Evolutionary conservation across 108 stramenopile genomes (phyloP).

Genomic region (Epithemia pelagica): DNA sequence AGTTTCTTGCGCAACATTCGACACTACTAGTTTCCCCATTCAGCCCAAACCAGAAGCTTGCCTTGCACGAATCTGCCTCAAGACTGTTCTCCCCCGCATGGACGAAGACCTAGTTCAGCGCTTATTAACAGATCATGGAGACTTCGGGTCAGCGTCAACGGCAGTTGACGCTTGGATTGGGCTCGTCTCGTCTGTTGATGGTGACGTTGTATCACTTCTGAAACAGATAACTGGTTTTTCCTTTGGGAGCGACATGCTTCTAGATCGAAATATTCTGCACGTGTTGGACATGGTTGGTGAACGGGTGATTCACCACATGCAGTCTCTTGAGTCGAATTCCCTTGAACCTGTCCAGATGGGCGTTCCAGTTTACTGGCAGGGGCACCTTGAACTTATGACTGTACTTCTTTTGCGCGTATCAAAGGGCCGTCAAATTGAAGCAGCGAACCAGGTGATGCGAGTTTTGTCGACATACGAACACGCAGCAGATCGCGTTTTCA

Average conservation of each 20-base stretch:
- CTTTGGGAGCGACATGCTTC: constrained; percentile 36
- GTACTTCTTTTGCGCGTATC: constrained; percentile 15
- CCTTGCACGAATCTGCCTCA: not conserved
- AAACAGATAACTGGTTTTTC: constrained; percentile 36
- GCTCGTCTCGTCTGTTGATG: constrained; percentile 16
- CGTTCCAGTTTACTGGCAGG: constrained; percentile 25
- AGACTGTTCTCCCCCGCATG: not conserved
- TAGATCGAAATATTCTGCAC: constrained; percentile 32
- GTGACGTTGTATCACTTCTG: constrained; percentile 35
- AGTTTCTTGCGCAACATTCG: not conserved
- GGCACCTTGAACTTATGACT: constrained; percentile 31
- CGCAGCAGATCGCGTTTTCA: not conserved
- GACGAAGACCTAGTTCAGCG: not conserved
- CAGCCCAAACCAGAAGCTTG: not conserved
- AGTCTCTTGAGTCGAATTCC: not conserved
- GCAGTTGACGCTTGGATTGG: not conserved
- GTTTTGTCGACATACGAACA: not conserved
- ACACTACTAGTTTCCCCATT: not conserved
- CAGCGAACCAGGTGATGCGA: not conserved
- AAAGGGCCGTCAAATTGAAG: not conserved
- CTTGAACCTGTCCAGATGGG: constrained; percentile 2
- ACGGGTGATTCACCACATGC: not conserved
- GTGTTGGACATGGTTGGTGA: constrained; percentile 16
- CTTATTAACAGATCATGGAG: not conserved
- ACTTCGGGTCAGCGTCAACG: not conserved